A percentile compares a stretch with the other conserved stretches of the same genome.
Evolutionary conservation across 2,329 filamentous ascomycete genomes (phyloP).

Genomic region (Phialocephala sp.): DNA sequence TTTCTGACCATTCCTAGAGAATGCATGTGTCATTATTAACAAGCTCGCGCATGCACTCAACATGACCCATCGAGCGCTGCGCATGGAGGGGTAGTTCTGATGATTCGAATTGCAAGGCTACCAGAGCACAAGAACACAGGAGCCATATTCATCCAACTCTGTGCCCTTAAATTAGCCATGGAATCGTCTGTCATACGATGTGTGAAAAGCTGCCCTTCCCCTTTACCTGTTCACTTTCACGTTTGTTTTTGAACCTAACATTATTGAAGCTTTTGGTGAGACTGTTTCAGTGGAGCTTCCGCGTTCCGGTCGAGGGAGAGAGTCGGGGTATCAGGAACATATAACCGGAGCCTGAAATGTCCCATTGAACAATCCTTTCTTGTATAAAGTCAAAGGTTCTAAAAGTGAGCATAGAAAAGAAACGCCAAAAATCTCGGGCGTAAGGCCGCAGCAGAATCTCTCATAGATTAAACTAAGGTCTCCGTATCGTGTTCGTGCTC

Average conservation of each 20-base stretch:
- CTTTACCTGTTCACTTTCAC: neutral
- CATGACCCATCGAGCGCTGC: neutral
- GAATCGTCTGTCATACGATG: neutral
- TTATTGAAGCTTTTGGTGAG: constrained; percentile 8
- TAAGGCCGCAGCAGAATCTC: neutral
- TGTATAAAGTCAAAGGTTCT: too few species aligned
- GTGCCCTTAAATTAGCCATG: neutral
- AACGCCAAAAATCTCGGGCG: neutral
- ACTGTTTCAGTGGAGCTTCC: constrained; percentile 13
- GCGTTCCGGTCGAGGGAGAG: neutral
- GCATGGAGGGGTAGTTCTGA: constrained; percentile 2
- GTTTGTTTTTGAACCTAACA: neutral
- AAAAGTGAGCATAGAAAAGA: neutral
- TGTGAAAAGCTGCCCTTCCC: neutral
- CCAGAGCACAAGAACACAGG: neutral
- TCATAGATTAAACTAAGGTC: neutral
- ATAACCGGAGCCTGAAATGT: constrained; percentile 12
- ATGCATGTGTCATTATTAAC: too few species aligned
- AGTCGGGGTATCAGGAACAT: constrained; percentile 5
- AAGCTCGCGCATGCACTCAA: neutral
- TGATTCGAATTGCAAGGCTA: neutral
- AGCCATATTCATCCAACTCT: neutral
- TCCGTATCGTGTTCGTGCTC: neutral
- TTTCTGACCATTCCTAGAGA: too few species aligned
- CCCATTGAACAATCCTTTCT: neutral